Evolutionary conservation across 2,329 filamentous ascomycete genomes (phyloP).

Genomic region (Neurospora crassa): DNA sequence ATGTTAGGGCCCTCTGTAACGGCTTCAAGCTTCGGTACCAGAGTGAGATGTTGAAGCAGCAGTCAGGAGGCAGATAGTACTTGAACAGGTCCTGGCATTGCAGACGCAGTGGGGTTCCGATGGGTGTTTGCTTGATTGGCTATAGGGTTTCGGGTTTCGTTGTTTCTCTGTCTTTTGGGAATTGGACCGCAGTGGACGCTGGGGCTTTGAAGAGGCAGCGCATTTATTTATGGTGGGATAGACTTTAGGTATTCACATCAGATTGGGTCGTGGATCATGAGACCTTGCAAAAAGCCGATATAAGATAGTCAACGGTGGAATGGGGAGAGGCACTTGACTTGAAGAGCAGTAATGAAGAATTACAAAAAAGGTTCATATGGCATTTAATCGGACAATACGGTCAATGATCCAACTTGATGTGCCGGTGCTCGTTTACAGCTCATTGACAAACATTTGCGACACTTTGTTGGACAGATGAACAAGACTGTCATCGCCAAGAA

Average conservation of each 20-base stretch:
- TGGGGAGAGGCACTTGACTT: not conserved
- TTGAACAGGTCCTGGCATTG: not conserved
- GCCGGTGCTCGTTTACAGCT: not conserved
- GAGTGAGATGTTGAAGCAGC: constrained; percentile 55
- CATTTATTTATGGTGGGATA: not conserved
- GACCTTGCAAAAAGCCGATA: not conserved
- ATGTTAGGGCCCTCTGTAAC: constrained; percentile 92
- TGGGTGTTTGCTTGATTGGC: not conserved
- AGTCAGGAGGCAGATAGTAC: constrained; percentile 11
- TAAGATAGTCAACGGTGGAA: not conserved
- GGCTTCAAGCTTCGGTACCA: constrained; percentile 83
- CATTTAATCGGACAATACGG: not conserved
- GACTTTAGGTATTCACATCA: not conserved
- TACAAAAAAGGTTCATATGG: not conserved
- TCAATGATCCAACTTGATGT: not conserved
- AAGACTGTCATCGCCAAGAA: too few species aligned
- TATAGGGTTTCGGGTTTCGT: not conserved
- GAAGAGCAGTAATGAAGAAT: not conserved
- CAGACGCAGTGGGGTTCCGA: not conserved
- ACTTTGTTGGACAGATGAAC: not conserved
- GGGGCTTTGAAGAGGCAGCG: not conserved
- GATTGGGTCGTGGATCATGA: not conserved
- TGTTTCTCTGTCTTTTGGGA: not conserved
- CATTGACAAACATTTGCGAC: not conserved
- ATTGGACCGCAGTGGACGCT: not conserved